Conservation (phyloP, 2,329 filamentous ascomycete genomes). For the Trichoderma atroviride region DNA sequence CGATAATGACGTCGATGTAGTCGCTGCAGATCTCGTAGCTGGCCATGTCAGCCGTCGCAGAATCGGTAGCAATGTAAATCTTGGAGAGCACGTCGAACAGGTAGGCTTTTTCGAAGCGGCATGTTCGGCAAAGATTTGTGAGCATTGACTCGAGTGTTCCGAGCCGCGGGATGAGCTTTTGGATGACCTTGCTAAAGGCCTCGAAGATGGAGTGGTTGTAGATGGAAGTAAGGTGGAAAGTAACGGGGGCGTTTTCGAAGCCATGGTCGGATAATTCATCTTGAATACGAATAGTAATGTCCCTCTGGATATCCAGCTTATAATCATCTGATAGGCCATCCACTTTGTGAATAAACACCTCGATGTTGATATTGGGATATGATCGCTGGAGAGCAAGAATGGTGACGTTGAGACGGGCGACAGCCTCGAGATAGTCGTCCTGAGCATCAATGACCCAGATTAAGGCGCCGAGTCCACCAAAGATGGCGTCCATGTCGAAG, state of each 20-base stretch:
- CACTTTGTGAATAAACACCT: constrained; percentile 99
- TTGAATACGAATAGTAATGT: constrained; percentile 94
- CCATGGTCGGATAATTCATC: constrained; percentile 93
- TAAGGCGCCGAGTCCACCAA: constrained; percentile 88
- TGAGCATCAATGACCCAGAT: constrained; percentile 99
- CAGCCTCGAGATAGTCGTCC: constrained; percentile 93
- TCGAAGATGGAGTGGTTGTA: constrained; percentile 99
- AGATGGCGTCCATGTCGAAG: constrained; percentile 91
- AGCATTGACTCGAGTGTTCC: constrained; percentile 91
- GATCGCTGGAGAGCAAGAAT: constrained; percentile 86
- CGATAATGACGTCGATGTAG: constrained; percentile 97
- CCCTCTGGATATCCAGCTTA: constrained; percentile 91
- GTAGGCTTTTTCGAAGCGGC: constrained; percentile 96
- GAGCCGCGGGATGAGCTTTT: constrained; percentile 92
- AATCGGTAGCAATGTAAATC: constrained; percentile 97
- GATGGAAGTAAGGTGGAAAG: constrained; percentile 95
- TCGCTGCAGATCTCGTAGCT: constrained; percentile 98
- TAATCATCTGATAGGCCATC: constrained; percentile 97
- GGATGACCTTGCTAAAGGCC: constrained; percentile 96
- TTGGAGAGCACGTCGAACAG: constrained; percentile 97
- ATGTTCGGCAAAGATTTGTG: constrained; percentile 90
- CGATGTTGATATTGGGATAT: constrained; percentile 93
- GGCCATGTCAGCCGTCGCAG: constrained; percentile 87
- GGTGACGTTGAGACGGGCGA: constrained; percentile 82
- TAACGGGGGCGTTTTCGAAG: constrained; percentile 90